Percentiles rank a stretch among this genome's conserved stretches.
Evolutionary conservation across 2,329 filamentous ascomycete species (phyloP).

Genomic region (Huntiella bhutanensis): DNA sequence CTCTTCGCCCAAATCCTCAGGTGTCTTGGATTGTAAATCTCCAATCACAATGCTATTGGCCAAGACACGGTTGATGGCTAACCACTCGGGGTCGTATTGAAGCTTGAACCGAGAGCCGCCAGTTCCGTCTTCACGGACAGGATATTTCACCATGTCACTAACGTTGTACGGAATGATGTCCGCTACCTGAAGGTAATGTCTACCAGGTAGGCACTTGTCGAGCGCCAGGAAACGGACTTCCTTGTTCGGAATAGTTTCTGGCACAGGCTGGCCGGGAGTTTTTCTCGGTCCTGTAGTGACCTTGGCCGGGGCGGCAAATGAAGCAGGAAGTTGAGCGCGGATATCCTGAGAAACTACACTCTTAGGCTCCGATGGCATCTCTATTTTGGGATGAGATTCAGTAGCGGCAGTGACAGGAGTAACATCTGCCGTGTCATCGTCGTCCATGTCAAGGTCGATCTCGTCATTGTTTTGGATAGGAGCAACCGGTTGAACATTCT

Average conservation of each 20-base stretch:
- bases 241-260: constrained; percentile 55
- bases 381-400: constrained; percentile 8
- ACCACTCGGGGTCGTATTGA: constrained; percentile 83
- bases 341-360: constrained; percentile 39
- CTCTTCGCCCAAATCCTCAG: constrained; percentile 46
- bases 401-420: not conserved
- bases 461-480: constrained; percentile 39
- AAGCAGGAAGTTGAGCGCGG: constrained; percentile 55
- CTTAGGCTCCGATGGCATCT: not conserved
- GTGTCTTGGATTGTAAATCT: constrained; percentile 30
- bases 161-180: constrained; percentile 35
- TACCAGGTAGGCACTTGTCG: constrained; percentile 70
- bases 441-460: constrained; percentile 49
- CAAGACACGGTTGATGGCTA: constrained; percentile 78
- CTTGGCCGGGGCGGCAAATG: constrained; percentile 34
- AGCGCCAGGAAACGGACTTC: constrained; percentile 71
- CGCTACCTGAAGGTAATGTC: constrained; percentile 66
- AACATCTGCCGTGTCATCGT: constrained; percentile 20
- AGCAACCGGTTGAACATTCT: not conserved
- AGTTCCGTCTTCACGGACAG: constrained; percentile 11
- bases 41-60: constrained; percentile 46
- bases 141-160: constrained; percentile 13
- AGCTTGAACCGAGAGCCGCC: constrained; percentile 42
- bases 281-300: constrained; percentile 13
- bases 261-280: constrained; percentile 42